phyloP scores from a whole-genome alignment of 2,329 filamentous ascomycete genomes.

The Penicillium sp. region DNA sequence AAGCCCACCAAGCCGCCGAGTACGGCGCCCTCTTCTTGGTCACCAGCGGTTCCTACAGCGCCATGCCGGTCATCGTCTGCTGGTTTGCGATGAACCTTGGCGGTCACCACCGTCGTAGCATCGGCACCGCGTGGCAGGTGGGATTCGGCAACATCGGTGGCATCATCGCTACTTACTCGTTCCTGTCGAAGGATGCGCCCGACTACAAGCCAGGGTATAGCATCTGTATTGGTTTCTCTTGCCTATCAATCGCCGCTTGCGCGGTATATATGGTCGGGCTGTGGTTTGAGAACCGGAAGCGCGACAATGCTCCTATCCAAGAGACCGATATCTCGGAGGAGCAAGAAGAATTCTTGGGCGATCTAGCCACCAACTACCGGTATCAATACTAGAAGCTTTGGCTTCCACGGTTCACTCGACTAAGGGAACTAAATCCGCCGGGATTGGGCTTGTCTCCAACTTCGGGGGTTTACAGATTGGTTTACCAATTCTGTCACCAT shows the following conservation, averaged over 20 bases:
- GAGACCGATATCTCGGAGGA: conserved; percentile 27
- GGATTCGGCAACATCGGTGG: conserved; percentile 76
- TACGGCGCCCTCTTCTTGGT: conserved; percentile 82
- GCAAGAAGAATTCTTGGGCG: conserved; percentile 39
- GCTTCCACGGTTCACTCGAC: conserved; percentile 3
- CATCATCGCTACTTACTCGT: conserved; percentile 72
- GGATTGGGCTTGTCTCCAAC: no score
- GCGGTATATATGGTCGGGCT: conserved; percentile 38
- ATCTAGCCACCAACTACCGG: conserved; percentile 43
- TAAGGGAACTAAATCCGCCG: no score
- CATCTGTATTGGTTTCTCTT: conserved; percentile 72
- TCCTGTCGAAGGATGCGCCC: conserved; percentile 64
- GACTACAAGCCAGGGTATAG: conserved; percentile 69
- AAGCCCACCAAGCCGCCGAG: conserved; percentile 57
- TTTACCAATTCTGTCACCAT: no score
- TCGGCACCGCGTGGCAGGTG: conserved; percentile 73
- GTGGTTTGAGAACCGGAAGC: conserved; percentile 41
- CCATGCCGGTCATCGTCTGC: conserved; percentile 84
- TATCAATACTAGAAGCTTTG: conserved; percentile 35
- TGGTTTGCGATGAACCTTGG: conserved; percentile 81
- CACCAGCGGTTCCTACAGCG: conserved; percentile 73
- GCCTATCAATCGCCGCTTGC: conserved; percentile 59
- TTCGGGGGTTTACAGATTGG: no score
- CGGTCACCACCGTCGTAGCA: conserved; percentile 66
- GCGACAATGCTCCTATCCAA: conserved; percentile 32